Conservation (phyloP, 148 eudicot genomes). For the Nepenthes gracilis region DNA sequence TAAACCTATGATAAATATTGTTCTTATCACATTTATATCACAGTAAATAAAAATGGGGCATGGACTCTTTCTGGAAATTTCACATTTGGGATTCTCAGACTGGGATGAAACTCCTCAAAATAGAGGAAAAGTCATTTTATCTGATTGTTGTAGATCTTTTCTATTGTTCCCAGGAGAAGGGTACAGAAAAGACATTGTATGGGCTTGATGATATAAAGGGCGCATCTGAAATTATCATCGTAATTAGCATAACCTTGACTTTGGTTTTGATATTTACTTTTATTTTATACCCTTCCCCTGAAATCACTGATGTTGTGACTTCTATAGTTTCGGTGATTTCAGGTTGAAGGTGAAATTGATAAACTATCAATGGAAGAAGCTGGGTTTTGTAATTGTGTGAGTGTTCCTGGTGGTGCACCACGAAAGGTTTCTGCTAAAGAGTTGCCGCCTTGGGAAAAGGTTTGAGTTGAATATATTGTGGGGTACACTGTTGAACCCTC, state of each 20-base stretch:
- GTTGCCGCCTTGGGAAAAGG: constrained; percentile 27
- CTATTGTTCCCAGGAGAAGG: constrained; percentile 20
- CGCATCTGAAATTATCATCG: constrained; percentile 36
- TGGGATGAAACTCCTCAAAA: too few relatives aligned
- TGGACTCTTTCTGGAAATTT: background rate
- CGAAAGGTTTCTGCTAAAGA: constrained; percentile 26
- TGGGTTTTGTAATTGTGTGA: constrained; percentile 34
- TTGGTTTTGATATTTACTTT: background rate
- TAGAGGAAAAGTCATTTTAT: too few relatives aligned
- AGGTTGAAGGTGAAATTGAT: constrained; percentile 60
- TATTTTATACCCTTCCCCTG: background rate
- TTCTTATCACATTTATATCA: background rate
- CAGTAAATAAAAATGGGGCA: background rate
- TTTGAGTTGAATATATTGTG: constrained; percentile 4
- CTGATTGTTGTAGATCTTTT: background rate
- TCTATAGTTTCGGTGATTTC: background rate
- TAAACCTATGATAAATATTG: background rate
- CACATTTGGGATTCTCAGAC: too few relatives aligned
- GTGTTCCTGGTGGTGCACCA: constrained; percentile 56
- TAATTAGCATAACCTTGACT: constrained; percentile 7
- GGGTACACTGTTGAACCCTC: too few relatives aligned
- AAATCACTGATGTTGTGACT: background rate
- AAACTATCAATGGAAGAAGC: constrained; percentile 49
- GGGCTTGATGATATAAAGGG: constrained; percentile 39
- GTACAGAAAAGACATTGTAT: constrained; percentile 29